phyloP scores from a whole-genome alignment of 305 asterid genomes.

The Fraxinus dipetala region DNA sequence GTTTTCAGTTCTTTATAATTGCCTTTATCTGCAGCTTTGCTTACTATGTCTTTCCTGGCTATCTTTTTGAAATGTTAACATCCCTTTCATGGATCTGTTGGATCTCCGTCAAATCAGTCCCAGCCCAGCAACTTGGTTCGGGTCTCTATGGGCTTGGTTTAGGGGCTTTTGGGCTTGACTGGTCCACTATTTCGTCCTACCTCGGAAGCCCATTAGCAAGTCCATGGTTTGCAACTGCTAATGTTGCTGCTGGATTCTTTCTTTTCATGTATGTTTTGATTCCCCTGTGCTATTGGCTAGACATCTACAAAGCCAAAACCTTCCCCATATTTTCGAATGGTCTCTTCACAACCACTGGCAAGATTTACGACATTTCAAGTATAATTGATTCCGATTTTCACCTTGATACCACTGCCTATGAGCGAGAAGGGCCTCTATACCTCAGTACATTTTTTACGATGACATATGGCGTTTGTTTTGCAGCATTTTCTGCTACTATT shows the following conservation, averaged over 20 bases:
- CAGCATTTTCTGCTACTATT: slow-evolving; percentile 65
- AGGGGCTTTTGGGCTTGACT: slow-evolving; percentile 78
- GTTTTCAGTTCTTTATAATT: slow-evolving; percentile 69
- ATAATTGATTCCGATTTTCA: slow-evolving; percentile 68
- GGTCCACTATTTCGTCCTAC: slow-evolving; percentile 77
- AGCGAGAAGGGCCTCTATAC: slow-evolving; percentile 57
- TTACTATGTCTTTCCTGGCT: slow-evolving; percentile 83
- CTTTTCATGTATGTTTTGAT: slow-evolving; percentile 67
- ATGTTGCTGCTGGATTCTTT: slow-evolving; percentile 70
- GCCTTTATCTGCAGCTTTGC: slow-evolving; percentile 84
- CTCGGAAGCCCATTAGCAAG: slow-evolving; percentile 90
- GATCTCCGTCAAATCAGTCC: slow-evolving; percentile 56
- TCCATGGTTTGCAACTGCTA: slow-evolving; percentile 95
- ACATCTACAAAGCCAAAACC: slow-evolving; percentile 60
- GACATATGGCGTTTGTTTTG: slow-evolving; percentile 84
- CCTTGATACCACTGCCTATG: slow-evolving; percentile 56
- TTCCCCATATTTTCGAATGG: slow-evolving; percentile 72
- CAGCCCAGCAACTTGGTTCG: slow-evolving; percentile 84
- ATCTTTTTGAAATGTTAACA: slow-evolving; percentile 62
- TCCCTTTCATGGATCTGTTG: slow-evolving; percentile 90
- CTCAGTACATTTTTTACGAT: slow-evolving; percentile 78
- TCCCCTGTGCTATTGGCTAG: slow-evolving; percentile 72
- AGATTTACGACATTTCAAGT: slow-evolving; percentile 57
- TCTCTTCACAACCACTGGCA: slow-evolving; percentile 55
- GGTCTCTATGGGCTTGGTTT: slow-evolving; percentile 76